Base-by-base conservation (phyloP, 2,329 filamentous ascomycete species). In the Cytospora paraplurivora region DNA sequence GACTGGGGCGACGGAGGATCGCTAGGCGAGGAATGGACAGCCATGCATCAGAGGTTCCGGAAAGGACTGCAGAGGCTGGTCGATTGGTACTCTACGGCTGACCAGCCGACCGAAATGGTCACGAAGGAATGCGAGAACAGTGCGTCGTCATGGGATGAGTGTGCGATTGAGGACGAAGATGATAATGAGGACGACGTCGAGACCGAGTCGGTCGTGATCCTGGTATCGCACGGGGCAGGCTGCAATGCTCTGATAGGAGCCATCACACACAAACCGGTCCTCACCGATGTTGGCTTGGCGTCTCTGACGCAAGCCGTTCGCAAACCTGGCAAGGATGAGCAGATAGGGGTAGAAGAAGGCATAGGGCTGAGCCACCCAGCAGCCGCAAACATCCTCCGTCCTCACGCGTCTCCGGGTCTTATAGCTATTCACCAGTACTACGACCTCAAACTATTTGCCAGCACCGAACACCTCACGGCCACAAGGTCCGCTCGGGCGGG, bases 211-310 rank as follows among this genome's bases (percentile, higher is more conserved):
- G 88, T 98, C 1, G 80, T 99, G 17, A 82, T 99, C 49, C 78
- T 99, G 8, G 90, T 99, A 27, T 97, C 95, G 0, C 95, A 99
- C 72, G 94, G 94, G 32, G 95, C 95, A 15, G 95, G 95, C 47
- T 97, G 94, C 77, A 99, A 99, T 77, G 95, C 95, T 2, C 78
- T 99, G 52, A 93, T 99, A 67, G 93, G 94, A 13, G 93, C 93
- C 33, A 85, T 99, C 68, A 96, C 93, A 0, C 91, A 94, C 65
- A 91, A 97, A 71, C 94, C 95, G 0, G 93, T 96, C 0, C 82
- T 99, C 15, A 86, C 96, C 71, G 93, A 98, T 72, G 90, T 98
- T 17, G 89, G 89, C 34, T 91, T 96, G 77, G 91, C 94, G 0
- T 97, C 93, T 4, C 81, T 99, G 56, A 97, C 94, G 1, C 90